Conservation (phyloP, 805 yeast species). For the Tetrapisispora nanseiensis region DNA sequence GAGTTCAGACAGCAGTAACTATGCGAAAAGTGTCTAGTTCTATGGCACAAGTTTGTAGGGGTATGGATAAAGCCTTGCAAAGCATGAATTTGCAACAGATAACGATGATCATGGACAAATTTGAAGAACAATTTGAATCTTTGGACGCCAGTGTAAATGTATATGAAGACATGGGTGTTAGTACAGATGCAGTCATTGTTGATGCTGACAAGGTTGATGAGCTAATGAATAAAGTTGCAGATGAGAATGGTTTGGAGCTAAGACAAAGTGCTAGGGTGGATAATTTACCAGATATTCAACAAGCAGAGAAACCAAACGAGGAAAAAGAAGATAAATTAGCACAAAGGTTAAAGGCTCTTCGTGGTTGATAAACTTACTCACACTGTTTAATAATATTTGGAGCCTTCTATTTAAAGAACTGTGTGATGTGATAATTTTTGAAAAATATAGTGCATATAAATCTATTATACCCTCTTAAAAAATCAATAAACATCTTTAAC, state of each 20-base stretch:
- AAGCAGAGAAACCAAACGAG: conserved; percentile 39
- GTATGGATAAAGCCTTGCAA: conserved; percentile 94
- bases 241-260: conserved; percentile 92
- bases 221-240: conserved; percentile 85
- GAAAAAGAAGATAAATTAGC: conserved; percentile 83
- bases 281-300: conserved; percentile 45
- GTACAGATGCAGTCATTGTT: conserved; percentile 77
- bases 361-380: conserved; percentile 32
- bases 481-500: too few species aligned
- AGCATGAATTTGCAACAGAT: conserved; percentile 92
- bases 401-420: not conserved
- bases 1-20: conserved; percentile 96
- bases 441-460: not conserved
- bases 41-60: conserved; percentile 85
- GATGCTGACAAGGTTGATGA: conserved; percentile 95
- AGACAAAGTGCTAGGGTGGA: conserved; percentile 61
- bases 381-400: not conserved
- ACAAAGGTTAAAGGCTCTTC: conserved; percentile 78
- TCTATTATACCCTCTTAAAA: too few species aligned
- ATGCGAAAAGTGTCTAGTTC: conserved; percentile 92
- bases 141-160: conserved; percentile 88
- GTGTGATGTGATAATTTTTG: not conserved
- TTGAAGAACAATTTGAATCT: conserved; percentile 93
- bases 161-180: conserved; percentile 82
- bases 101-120: conserved; percentile 92